Evolutionary conservation across 495 filamentous ascomycete genomes (phyloP).

Genomic region (Podospora tetraspora): DNA sequence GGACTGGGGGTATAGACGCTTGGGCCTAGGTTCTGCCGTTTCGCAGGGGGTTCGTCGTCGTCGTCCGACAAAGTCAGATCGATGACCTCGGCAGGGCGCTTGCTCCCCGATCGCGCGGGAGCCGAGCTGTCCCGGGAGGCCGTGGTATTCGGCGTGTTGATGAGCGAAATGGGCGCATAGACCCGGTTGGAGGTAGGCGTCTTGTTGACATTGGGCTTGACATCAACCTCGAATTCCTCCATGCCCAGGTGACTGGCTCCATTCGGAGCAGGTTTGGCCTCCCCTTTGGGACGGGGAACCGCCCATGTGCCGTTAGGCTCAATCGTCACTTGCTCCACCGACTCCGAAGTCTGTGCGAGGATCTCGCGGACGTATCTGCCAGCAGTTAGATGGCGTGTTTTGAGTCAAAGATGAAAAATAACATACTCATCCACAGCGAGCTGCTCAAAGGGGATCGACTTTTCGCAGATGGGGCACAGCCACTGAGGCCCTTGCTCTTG

Average conservation of each 20-base stretch:
- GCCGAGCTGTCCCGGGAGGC: constrained; percentile 29
- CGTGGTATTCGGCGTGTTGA: constrained; percentile 27
- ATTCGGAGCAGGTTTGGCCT: constrained; percentile 11
- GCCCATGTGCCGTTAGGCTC: constrained; percentile 83
- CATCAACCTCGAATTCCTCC: constrained; percentile 54
- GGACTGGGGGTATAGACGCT: constrained; percentile 12
- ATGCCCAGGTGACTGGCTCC: constrained; percentile 44
- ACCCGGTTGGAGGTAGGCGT: constrained; percentile 15
- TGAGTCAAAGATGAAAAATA: constrained; percentile 8
- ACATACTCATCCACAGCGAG: constrained; percentile 82
- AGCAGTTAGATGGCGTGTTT: constrained; percentile 3
- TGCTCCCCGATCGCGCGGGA: constrained; percentile 48
- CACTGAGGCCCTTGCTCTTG: constrained; percentile 96
- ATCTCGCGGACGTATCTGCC: constrained; percentile 84
- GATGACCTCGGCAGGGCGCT: constrained; percentile 64
- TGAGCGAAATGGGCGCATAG: constrained; percentile 11
- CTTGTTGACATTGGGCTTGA: constrained; percentile 47
- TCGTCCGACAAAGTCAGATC: constrained; percentile 76
- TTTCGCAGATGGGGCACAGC: constrained; percentile 89
- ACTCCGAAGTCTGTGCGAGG: constrained; percentile 59
- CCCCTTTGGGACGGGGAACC: constrained; percentile 33
- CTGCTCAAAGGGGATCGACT: constrained; percentile 70
- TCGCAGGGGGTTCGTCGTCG: constrained; percentile 57
- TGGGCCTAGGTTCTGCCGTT: constrained; percentile 41
- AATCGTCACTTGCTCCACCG: constrained; percentile 78